Conservation (phyloP, 495 filamentous ascomycete genomes). For the Schizothecium vesticola region DNA sequence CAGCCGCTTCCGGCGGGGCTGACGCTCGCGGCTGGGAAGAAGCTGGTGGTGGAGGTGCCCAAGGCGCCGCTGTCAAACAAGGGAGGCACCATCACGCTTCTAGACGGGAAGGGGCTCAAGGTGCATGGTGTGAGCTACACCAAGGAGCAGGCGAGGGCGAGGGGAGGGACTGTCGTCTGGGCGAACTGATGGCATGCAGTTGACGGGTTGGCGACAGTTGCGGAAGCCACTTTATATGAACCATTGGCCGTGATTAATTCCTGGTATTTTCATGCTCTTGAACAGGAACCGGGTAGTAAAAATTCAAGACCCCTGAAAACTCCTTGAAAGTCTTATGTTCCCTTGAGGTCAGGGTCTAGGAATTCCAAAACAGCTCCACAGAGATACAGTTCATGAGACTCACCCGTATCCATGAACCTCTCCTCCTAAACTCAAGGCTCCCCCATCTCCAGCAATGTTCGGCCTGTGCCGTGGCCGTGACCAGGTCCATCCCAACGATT, state of each 20-base stretch:
- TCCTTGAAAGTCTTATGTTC: too few species aligned
- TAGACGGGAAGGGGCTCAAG: slow-evolving; percentile 2
- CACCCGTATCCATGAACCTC: background rate
- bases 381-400: background rate
- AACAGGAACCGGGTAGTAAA: background rate
- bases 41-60: slow-evolving; percentile 13
- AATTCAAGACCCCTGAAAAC: background rate
- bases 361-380: background rate
- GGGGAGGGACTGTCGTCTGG: background rate
- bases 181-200: background rate
- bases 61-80: slow-evolving; percentile 13
- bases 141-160: slow-evolving; percentile 12
- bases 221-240: too few species aligned
- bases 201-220: background rate
- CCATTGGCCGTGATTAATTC: background rate
- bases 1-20: slow-evolving; percentile 7
- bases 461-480: background rate
- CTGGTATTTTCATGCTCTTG: background rate
- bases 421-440: background rate
- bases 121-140: slow-evolving; percentile 15
- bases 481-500: background rate
- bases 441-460: background rate
- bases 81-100: slow-evolving; percentile 12
- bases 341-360: too few species aligned
- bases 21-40: slow-evolving; percentile 3